These are phyloP conservation scores for Penicillium sp. DNA, from an alignment of 2,329 filamentous ascomycete species.

Conservation along the genomic window DNA sequence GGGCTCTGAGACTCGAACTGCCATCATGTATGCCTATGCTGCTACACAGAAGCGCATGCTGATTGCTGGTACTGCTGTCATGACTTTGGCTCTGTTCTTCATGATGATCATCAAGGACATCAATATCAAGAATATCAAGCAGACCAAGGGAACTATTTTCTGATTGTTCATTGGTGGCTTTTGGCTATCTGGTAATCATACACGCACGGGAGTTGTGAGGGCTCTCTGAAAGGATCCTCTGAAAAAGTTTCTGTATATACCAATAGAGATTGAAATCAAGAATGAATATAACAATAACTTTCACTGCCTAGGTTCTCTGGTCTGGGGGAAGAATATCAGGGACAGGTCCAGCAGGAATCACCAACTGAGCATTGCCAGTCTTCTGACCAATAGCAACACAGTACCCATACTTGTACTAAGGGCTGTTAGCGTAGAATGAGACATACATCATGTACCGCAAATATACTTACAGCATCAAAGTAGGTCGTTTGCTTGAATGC, in stretches of 20 bases:
- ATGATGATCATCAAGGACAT: slow-evolving; percentile 51
- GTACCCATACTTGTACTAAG: slow-evolving; percentile 31
- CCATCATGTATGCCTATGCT: slow-evolving; percentile 63
- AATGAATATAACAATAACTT: too few relatives aligned
- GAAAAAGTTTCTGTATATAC: too few relatives aligned
- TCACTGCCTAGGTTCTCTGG: not conserved
- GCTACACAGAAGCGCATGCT: slow-evolving; percentile 52
- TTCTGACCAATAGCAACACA: slow-evolving; percentile 18
- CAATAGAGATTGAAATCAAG: not conserved
- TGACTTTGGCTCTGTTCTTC: slow-evolving; percentile 45
- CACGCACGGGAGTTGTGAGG: too few relatives aligned
- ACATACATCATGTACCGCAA: not conserved
- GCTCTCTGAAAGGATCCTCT: too few relatives aligned
- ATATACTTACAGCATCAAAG: slow-evolving; percentile 39
- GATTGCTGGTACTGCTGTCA: slow-evolving; percentile 48
- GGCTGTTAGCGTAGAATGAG: not conserved
- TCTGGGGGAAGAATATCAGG: slow-evolving; percentile 27
- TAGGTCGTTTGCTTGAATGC: slow-evolving; percentile 48
- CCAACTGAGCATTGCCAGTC: slow-evolving; percentile 19
- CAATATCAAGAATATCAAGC: slow-evolving; percentile 49
- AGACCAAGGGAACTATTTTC: slow-evolving; percentile 59
- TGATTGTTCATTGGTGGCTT: slow-evolving; percentile 24
- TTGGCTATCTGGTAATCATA: too few relatives aligned
- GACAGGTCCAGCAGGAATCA: slow-evolving; percentile 29
- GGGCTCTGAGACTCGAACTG: slow-evolving; percentile 53